phyloP scores from a whole-genome alignment of 2,329 filamentous ascomycete species.

The Fusarium aywerte region DNA sequence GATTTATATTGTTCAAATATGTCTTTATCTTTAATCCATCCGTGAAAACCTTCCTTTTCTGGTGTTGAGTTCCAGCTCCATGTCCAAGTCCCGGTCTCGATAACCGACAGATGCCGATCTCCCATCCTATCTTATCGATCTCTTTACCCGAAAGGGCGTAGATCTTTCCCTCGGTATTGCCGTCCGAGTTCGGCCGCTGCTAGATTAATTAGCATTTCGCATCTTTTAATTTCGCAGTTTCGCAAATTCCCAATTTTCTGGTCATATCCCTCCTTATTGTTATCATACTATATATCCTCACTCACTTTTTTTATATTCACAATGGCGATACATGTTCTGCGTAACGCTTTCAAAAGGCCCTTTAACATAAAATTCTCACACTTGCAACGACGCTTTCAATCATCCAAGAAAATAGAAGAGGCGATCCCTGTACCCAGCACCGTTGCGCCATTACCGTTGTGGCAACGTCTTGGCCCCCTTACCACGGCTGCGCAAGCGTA shows the following conservation, averaged over 20 bases:
- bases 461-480: constrained; percentile 68
- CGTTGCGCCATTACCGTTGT: constrained; percentile 55
- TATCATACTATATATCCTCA: background rate
- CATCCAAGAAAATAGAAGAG: constrained; percentile 31
- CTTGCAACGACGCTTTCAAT: constrained; percentile 35
- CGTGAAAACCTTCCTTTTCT: constrained; percentile 54
- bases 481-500: constrained; percentile 69
- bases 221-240: constrained; percentile 22
- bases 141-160: constrained; percentile 7
- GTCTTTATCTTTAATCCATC: background rate
- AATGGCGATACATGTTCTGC: constrained; percentile 39
- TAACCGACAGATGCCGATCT: constrained; percentile 26
- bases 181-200: constrained; percentile 36
- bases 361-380: constrained; percentile 18
- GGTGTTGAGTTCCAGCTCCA: background rate
- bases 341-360: constrained; percentile 27
- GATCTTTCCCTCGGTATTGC: constrained; percentile 19
- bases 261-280: background rate
- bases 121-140: constrained; percentile 20
- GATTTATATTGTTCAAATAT: background rate
- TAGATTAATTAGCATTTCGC: background rate
- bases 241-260: constrained; percentile 7
- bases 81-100: background rate
- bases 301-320: background rate
- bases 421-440: constrained; percentile 33